Base-by-base conservation (phyloP, 305 asterid species). In the Fraxinus floribunda region DNA sequence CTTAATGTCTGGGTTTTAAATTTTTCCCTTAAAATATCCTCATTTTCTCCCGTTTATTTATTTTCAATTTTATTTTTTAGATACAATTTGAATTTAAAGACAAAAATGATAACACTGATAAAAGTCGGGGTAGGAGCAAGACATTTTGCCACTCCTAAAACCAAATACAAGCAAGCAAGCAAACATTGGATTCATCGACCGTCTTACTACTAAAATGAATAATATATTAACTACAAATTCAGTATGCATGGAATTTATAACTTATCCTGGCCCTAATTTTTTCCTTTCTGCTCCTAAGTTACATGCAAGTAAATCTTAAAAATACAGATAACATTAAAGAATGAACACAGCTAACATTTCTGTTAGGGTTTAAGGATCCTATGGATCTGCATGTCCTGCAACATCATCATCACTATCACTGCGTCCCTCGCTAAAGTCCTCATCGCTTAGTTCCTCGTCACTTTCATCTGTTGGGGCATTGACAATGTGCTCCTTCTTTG, bases 401-500 rank as follows among this genome's bases (percentile, higher is more conserved):
- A 92, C 91, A 75, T 89, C 97, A 68, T 95, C 97, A 0, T 89
- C 95, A 30, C 91, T 88, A 0, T 88, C 94, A 24, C 89, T 90
- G 57, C 85, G 86, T 20, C 94, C 95, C 16, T 91, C 89, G 32
- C 95, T 89, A 78, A 74, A 81, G 52, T 86, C 90, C 83, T 88
- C 93, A 4, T 89, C 88, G n/a, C 89, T 88, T 49, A 84, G 89
- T 64, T 91, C 98, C 5, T 90, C 95, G 0, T 91, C 97, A 13
- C 95, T 93, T n/a, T 87, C 93, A 70, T 95, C 95, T 13, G 90
- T 81, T 73, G 78, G 38, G 29, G 84, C 84, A 60, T 88, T 88
- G 7, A 76, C 86, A 1, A 86, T 60, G 79, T 89, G 88, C 86
- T 91, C 93, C 93, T 90, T 89, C 97, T 95, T 93, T 0, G 97